Base-by-base conservation (phyloP, 352 stramenopile species). In the Hyaloperonospora arabidopsidis region DNA sequence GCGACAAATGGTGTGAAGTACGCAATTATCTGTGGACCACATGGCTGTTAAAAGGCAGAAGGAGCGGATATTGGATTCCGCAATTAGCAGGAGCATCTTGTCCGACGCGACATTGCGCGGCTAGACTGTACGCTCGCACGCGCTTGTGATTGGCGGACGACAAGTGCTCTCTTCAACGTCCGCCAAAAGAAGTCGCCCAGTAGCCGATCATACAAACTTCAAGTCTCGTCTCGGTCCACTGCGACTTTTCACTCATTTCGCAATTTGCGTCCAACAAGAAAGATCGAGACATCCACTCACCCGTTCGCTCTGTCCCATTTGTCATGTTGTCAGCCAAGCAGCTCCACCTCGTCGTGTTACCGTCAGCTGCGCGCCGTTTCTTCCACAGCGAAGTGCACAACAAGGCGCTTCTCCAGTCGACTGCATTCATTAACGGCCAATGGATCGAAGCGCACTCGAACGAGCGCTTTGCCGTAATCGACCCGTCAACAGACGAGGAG, bases 401-500 rank as follows among this genome's bases (percentile, higher is more conserved):
- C 59, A 65, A 76, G 23, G 67, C 84, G 35, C 70, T 91, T 22
- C 74, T 93, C 49, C 78, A 79, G 59, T 84, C 76, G 25, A 67
- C 87, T 38, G 77, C 76, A 46, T 89, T 86, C 61, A 88, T 91
- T 57, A 71, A 84, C 58, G 83, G 83, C 57, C 68, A 83, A 32
- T 93, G 80, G 80, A 60, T 89, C 61, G 71, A 89, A 34, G 72
- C 72, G 15, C 72, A 84, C 57, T 65, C 63, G 14, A 68, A 64
- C 45, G 65, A 72, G 35, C 65, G 74, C 58, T 90, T 86, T 50
- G 63, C 76, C 5, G 74, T 90, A 18, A 66, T 83, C 17, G 78
- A 94, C 57, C 86, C 86, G 14, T 79, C 87, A 34, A 93, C 78
- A 1, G 80, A 87, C 52, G 57, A 81, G 61, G 69, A 85, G 57